phyloP scores from a whole-genome alignment of 2,329 filamentous ascomycete species.

The Claviceps fusiformis region DNA sequence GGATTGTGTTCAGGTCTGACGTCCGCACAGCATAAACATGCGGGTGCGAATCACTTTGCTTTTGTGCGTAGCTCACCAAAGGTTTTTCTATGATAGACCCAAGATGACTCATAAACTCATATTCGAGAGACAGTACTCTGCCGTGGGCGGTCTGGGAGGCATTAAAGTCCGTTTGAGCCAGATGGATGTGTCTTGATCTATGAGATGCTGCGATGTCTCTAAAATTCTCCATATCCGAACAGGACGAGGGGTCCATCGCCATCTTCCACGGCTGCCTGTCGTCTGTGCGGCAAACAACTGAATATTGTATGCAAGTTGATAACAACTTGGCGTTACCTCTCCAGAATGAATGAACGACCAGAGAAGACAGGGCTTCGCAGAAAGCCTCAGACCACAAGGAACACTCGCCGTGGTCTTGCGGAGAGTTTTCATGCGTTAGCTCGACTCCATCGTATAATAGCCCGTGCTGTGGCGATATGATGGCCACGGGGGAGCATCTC shows the following conservation, averaged over 20 bases:
- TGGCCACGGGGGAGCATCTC: background rate
- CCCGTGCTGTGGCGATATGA: background rate
- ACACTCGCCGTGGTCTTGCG: background rate
- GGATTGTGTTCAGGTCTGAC: background rate
- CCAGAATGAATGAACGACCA: slow-evolving; percentile 2
- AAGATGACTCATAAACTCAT: background rate
- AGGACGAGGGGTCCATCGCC: background rate
- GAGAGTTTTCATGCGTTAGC: background rate
- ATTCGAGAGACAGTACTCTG: background rate
- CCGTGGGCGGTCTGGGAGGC: background rate
- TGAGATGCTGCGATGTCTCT: background rate
- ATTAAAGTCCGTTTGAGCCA: background rate
- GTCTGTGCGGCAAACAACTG: background rate
- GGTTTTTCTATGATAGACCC: background rate
- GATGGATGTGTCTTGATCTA: background rate
- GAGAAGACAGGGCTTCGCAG: background rate
- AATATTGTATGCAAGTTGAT: background rate
- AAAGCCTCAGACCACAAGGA: slow-evolving; percentile 1
- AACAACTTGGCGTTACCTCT: background rate
- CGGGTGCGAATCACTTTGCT: background rate
- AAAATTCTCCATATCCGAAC: background rate
- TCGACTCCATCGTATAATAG: background rate
- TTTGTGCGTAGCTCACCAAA: background rate
- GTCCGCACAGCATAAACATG: background rate
- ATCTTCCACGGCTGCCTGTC: slow-evolving; percentile 2